Evolutionary conservation across 176 grass and related monocot species (phyloP), one percentile per base, ranked within the genome.

Genomic region (Cenchrus fungigraminus): DNA sequence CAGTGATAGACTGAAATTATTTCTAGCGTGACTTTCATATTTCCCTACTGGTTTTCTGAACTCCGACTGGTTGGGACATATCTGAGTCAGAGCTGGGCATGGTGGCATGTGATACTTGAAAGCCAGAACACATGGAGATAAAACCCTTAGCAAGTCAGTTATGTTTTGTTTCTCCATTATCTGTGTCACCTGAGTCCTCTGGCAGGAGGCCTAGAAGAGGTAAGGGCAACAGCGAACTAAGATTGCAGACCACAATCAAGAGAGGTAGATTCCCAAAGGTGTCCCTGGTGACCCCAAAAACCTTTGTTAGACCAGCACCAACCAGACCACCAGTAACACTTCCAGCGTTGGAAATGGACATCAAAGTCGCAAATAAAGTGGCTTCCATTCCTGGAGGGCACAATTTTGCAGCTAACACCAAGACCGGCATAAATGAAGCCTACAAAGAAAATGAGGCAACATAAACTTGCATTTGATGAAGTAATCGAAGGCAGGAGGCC

Each of bases 381-480:
- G 97, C 97, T 86, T 99, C 97, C 91, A 99, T 88, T 64, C 97
- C 97, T 55, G 90, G 82, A 75, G 97, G 94, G 43, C 97, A 99
- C 69, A 99, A 87, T 82, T 92, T 96, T 83, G 97, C 97, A 87
- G 97, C 97, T 86, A 99, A 85, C 56, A 96, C 97, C 70, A 99
- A 84, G 60, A 99, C 97, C 8, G 97, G 97, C 97, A 99, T 99
- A 87, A 99, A 99, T 49, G 97, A 94, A 87, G 97, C 97, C 97
- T 99, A 89, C 71, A 92, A 71, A 28, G 79, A 58, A 47, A 32
- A 79, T 74, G 29, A 81, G 34, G 20, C 6, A 69, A 82, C 73
- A 82, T 84, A 54, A 65, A 68, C 78, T 78, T 76, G 51, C 46
- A 85, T 72, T 72, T 51, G 42, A 90, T 15, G 50, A 77, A 69